Base-by-base conservation (phyloP, 805 yeast genomes). In the Metschnikowia anglica region DNA sequence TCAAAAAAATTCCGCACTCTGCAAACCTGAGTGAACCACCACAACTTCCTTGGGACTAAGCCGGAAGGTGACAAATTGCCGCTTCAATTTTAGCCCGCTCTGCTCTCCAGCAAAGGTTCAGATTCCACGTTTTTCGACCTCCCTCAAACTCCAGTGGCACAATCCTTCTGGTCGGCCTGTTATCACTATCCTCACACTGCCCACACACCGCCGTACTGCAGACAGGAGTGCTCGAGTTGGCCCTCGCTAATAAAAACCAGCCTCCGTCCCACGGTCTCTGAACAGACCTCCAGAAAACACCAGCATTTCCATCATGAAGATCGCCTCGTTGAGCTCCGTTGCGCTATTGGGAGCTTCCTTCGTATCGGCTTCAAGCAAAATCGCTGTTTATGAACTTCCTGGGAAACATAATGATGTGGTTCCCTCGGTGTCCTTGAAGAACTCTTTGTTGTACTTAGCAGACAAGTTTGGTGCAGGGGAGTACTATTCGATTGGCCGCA, bases 391-490 rank as follows among this genome's bases (percentile, higher is more conserved):
- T 46, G 54, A 52, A 31, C 27, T 50, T 18, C 34, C 52, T 2
- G 40, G 41, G 11, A 25, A 37, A 3, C 27, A 17, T 17, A 19
- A 12, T n/a, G 19, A 33, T 26, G 37, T 29, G 36, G 39, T 29
- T 7, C 47, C 46, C 20, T 33, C 37, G 23, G 46, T 37, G n/a
- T 48, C 54, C 21, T 16, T 46, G 27, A 43, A 55, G 19, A 70
- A 68, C 37, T 71, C 77, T 2, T 55, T 66, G 24, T 55, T 68
- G 42, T 73, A 70, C 52, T 65, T 76, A 47, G 73, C 77, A 28
- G 78, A 74, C 49, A 67, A 64, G 43, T 63, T 73, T 39, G 76
- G 65, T 17, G 63, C 70, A 18, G 63, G 73, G 17, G 65, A 62
- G 17, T 57, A 58, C 45, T 68, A 65, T 48, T 53, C 59, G 24